Evolutionary conservation across 2,329 filamentous ascomycete genomes (phyloP).

Genomic region (Microsporum audouinii): DNA sequence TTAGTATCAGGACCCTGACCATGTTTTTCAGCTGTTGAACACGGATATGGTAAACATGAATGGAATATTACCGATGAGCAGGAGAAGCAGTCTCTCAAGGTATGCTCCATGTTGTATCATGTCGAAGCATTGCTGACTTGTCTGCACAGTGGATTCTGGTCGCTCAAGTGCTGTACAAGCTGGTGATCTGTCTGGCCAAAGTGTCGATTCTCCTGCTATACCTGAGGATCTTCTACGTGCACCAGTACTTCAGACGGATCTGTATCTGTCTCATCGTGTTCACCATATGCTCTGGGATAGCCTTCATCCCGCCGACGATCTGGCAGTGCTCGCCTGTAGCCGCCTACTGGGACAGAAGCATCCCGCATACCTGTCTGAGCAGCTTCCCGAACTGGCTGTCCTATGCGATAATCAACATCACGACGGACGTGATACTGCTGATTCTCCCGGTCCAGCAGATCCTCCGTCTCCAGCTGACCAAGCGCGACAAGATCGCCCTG

Average conservation of each 20-base stretch:
- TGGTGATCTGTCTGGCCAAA: conserved; percentile 9
- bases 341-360: conserved; percentile 10
- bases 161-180: conserved; percentile 10
- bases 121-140: background rate
- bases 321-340: conserved; percentile 11
- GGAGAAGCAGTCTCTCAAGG: conserved; percentile 7
- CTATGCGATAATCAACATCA: conserved; percentile 12
- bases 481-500: conserved; percentile 11
- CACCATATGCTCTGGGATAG: conserved; percentile 6
- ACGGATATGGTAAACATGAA: conserved; percentile 9
- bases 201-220: conserved; percentile 13
- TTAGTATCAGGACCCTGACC: background rate
- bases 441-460: conserved; percentile 11
- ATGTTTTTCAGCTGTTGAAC: conserved; percentile 6
- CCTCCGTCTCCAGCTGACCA: conserved; percentile 8
- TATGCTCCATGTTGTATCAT: background rate
- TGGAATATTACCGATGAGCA: background rate
- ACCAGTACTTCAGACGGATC: conserved; percentile 10
- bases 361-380: conserved; percentile 9
- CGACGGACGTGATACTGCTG: conserved; percentile 11
- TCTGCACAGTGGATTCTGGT: conserved; percentile 6
- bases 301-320: conserved; percentile 10
- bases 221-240: conserved; percentile 10
- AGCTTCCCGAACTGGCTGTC: conserved; percentile 6
- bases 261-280: conserved; percentile 10